These are phyloP conservation scores for Thielaviopsis ethacetica DNA, from an alignment of 2,329 filamentous ascomycete genomes.

Conservation along the genomic window DNA sequence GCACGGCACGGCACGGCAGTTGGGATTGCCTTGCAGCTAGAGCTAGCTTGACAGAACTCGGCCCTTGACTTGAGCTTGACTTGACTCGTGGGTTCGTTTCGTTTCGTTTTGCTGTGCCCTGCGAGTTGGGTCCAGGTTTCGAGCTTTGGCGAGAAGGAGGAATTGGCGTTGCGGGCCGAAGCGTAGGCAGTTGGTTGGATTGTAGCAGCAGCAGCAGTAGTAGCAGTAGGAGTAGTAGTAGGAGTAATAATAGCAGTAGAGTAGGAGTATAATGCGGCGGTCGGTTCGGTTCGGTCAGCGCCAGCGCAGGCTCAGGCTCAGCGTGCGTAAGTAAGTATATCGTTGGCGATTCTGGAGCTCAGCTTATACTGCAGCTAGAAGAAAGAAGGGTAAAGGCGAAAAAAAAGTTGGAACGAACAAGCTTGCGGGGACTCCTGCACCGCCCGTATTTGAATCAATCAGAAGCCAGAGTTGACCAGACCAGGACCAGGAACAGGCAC, in stretches of 20 bases:
- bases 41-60: neutral
- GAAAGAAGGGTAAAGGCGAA: neutral
- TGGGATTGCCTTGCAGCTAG: neutral
- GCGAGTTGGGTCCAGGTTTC: neutral
- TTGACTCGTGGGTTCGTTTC: neutral
- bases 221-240: too few relatives aligned
- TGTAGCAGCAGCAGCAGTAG: too few relatives aligned
- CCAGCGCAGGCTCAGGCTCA: too few relatives aligned
- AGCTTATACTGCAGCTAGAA: neutral
- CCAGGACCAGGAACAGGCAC: neutral
- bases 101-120: neutral
- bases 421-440: neutral
- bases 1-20: too few relatives aligned
- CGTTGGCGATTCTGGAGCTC: neutral
- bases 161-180: neutral
- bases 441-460: conserved; percentile 4
- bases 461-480: neutral
- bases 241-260: neutral
- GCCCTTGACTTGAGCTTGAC: neutral
- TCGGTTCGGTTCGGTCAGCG: neutral
- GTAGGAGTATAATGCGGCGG: neutral
- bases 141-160: neutral
- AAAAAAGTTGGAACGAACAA: neutral
- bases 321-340: neutral
- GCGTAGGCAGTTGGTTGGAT: neutral